These are phyloP conservation scores for Stagonosporopsis cucurbitacearum DNA, from an alignment of 2,329 filamentous ascomycete species.

Conservation along the genomic window DNA sequence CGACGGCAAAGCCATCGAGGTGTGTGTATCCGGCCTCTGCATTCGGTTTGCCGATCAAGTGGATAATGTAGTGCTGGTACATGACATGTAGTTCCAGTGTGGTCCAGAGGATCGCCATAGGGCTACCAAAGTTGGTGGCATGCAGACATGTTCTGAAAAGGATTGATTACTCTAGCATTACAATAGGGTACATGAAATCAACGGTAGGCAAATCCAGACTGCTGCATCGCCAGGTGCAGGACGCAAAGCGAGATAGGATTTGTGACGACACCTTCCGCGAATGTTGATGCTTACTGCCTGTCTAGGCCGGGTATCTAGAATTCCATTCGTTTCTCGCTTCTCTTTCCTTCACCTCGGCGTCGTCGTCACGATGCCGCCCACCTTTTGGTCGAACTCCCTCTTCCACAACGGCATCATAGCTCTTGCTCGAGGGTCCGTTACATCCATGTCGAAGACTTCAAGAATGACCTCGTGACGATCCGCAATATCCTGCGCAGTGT, in stretches of 20 bases:
- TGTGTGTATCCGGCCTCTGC: conserved; percentile 33
- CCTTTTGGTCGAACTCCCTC: conserved; percentile 33
- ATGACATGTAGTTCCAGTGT: conserved; percentile 5
- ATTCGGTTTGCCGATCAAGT: conserved; percentile 31
- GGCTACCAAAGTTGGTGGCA: no score
- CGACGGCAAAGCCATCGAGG: conserved; percentile 34
- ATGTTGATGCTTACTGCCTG: neutral
- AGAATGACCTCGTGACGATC: conserved; percentile 24
- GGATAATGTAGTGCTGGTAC: conserved; percentile 27
- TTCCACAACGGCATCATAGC: conserved; percentile 46
- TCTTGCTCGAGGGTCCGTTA: conserved; percentile 20
- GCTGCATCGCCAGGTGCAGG: neutral
- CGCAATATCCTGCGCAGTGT: conserved; percentile 26
- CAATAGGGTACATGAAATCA: neutral
- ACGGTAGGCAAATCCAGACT: neutral
- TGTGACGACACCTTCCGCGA: neutral
- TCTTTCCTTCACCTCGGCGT: neutral
- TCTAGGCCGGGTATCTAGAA: neutral
- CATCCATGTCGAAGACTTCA: conserved; percentile 31
- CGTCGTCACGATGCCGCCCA: conserved; percentile 32
- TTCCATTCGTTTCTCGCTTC: neutral
- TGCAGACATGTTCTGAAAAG: no score
- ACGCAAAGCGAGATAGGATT: neutral
- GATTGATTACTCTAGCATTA: neutral
- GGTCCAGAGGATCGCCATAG: no score